Base-by-base conservation (phyloP, 805 yeast genomes). In the Cyberlindnera meyerae region DNA sequence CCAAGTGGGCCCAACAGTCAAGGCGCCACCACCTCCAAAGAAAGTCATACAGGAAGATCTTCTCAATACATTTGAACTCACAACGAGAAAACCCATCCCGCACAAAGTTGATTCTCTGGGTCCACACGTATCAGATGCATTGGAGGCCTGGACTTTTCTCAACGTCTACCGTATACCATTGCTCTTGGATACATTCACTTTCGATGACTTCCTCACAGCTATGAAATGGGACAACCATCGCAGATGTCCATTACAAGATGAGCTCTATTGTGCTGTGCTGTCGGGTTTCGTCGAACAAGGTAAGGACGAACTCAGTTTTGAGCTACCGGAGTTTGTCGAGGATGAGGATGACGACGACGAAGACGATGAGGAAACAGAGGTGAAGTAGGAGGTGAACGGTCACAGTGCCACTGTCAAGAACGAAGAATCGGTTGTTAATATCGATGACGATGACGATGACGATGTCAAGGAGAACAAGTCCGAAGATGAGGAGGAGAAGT, bases 101-200 rank as follows among this genome's bases (percentile, higher is more conserved):
- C 44, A 40, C 2, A 37, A 24, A 16, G 11, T 51, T 11, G 31
- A 36, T 1, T 48, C 37, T 2, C 30, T 53, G 3, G 50, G 54
- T 7, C 36, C 33, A 5, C 42, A 36, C 18, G 47, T 51, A 0
- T 37, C 52, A 33, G 74, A 72, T 33, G 70, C 81, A 1, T 54
- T 87, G 17, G 89, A 84, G 49, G 57, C 72, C 4, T 87, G 95
- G 95, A 65, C 75, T 2, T 87, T 86, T 50, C 57, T 85, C 20
- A 84, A 84, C 54, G 70, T 83, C 34, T 86, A 79, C 56, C 75
- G 77, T 47, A 69, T 70, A 24, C 76, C 86, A 1, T 61, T 86
- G 22, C 54, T 70, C 5, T 60, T 87, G n/a, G 87, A 81, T 49
- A 72, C 82, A 0, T 79, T 84, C 49, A 79, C 90, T 0, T 84